Base-by-base conservation (phyloP, 331 rosid genomes). In the Arachis monticola region DNA sequence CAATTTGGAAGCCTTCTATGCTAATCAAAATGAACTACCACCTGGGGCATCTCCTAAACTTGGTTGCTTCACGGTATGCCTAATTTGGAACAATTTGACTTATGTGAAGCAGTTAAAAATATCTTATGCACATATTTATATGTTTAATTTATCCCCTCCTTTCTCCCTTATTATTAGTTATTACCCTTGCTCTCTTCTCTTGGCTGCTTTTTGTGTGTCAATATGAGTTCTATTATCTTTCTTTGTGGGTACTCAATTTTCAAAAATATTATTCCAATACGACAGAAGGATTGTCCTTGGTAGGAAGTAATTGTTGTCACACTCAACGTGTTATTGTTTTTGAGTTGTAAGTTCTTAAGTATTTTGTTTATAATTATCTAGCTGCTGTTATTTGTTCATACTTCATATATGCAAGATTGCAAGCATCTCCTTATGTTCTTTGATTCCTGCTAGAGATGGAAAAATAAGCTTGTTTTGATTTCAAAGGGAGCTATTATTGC, bases 1-100 rank as follows among this genome's bases (percentile, higher is more conserved):
- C 84, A 85, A 85, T 79, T 75, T 90, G 82, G 93, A 95, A 87
- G 93, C 89, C 35, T 75, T 84, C 76, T 95, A 92, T 75, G 90
- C 84, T 52, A 75, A 87, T 87, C 66, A 65, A 63, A 41, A 76
- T 60, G 97, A 95, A 70, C 78, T 92, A 41, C 91, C 96, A 42
- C 83, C 89, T 31, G 92, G 91, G 44, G 82, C 74, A 59, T 69
- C 78, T 64, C 55, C 86, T 9, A 81, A 83, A 76, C 88, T 92
- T 71, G 80, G 99, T 86, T 64, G 76, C 73, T 89, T 86, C 83
- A 85, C 77, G 83, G 99, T 95, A 90, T 78, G 80, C 67, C 46
- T 79, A 44, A 67, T 83, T 58, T 71, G 53, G 62, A 74, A 17
- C 73, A 17, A 41, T 63, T 77, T 46, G 59, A 62, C 60, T 59